Evolutionary conservation across 495 filamentous ascomycete species (phyloP).

Genomic region (Clavariopsis aquatica): DNA sequence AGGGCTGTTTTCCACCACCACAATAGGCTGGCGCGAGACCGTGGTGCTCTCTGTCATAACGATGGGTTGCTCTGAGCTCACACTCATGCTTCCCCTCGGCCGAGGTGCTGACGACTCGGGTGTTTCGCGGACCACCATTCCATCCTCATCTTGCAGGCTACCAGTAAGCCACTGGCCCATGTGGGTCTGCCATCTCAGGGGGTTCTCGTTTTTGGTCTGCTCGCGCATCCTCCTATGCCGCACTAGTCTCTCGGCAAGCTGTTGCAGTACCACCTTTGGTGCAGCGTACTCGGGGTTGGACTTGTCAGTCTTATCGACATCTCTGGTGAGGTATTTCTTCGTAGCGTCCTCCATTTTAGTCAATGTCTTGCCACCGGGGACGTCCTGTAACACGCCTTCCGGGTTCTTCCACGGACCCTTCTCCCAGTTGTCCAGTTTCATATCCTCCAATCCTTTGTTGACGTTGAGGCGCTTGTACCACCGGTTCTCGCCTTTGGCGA

Average conservation of each 20-base stretch:
- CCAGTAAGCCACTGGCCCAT: conserved; percentile 39
- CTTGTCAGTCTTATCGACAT: conserved; percentile 27
- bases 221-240: conserved; percentile 44
- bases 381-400: conserved; percentile 31
- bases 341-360: conserved; percentile 44
- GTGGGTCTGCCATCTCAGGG: conserved; percentile 42
- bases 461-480: conserved; percentile 51
- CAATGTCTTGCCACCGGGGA: conserved; percentile 41
- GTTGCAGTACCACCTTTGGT: conserved; percentile 43
- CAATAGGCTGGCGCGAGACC: no score
- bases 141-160: conserved; percentile 23
- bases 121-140: neutral
- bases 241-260: conserved; percentile 48
- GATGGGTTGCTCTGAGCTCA: no score
- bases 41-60: neutral
- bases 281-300: conserved; percentile 43
- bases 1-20: no score
- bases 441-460: conserved; percentile 41
- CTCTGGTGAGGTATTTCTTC: conserved; percentile 40
- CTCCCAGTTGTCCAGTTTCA: conserved; percentile 47
- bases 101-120: neutral
- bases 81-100: no score
- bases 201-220: conserved; percentile 31
- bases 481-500: conserved; percentile 44
- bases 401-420: conserved; percentile 38